Conservation (phyloP, 805 yeast species). For the Monosporozyma solicola region DNA sequence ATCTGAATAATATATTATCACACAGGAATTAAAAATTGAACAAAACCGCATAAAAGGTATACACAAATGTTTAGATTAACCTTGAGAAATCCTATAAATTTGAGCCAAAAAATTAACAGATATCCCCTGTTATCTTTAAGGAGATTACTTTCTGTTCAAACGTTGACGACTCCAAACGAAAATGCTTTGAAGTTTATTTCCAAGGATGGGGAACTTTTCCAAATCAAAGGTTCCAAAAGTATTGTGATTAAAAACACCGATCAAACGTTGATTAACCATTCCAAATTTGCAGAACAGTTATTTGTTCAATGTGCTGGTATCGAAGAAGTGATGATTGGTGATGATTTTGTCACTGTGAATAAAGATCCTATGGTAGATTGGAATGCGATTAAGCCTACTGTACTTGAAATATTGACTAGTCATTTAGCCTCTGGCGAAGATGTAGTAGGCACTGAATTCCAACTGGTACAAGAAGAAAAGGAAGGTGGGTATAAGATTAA, state of each 20-base stretch:
- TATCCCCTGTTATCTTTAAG: constrained; percentile 1
- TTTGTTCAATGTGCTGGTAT: constrained; percentile 45
- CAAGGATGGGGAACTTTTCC: constrained; percentile 29
- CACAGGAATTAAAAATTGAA: too few species aligned
- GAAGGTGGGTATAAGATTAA: constrained; percentile 30
- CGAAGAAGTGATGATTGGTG: constrained; percentile 64
- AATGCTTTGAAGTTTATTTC: constrained; percentile 61
- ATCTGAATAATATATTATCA: too few species aligned
- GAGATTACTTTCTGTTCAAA: constrained; percentile 27
- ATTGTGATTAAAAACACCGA: constrained; percentile 29
- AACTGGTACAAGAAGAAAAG: constrained; percentile 28
- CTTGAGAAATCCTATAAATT: background rate
- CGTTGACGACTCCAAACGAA: constrained; percentile 63
- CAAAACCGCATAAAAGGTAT: background rate
- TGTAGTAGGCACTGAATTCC: constrained; percentile 20
- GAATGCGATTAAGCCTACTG: constrained; percentile 62
- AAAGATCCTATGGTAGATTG: constrained; percentile 59
- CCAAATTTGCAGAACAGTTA: constrained; percentile 55
- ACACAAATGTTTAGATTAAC: background rate
- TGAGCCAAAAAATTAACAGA: background rate
- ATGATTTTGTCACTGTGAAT: constrained; percentile 63
- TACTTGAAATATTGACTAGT: constrained; percentile 32
- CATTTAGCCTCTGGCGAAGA: constrained; percentile 25
- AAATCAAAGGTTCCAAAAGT: constrained; percentile 26
- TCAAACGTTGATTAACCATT: constrained; percentile 31